Evolutionary conservation across 2,329 filamentous ascomycete genomes (phyloP), one percentile per base, ranked within the genome.

Genomic region (Trichoderma asperellum): DNA sequence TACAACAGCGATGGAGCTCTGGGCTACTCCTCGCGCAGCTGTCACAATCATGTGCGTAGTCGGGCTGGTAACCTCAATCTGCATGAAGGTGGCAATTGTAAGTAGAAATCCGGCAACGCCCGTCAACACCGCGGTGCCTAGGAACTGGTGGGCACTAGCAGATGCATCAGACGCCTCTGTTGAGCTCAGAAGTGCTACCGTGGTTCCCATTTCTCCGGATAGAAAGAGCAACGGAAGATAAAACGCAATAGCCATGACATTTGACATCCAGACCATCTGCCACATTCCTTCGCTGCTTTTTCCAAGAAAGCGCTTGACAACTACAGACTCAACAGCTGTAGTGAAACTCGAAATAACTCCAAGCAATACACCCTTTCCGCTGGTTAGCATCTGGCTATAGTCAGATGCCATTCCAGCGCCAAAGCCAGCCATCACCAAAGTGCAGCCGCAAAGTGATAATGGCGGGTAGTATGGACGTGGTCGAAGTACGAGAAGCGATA

Each of bases 241-340:
- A 35, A 66, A 66, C 1, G 21, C 63, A n/a, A 58, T 40, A 5
- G 63, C 63, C 63, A 66, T 66, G 37, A 66, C 63, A 27, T 66
- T 66, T n/a, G 63, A 66, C 63, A 66, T 66, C 63, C 63, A 66
- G 18, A 66, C 63, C 63, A 66, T 66, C 53, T 66, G 63, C 63
- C 63, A 66, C 63, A 66, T 66, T 43, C 63, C 63, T 35, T 66
- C 63, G 53, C 63, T 58, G 37, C 63, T 66, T 37, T 66, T 66
- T 5, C 63, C 63, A 1, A 66, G 63, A 4, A 66, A 66, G 4
- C 63, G 63, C 40, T 66, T 66, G 10, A 66, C 63, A 8, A 66
- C 63, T 3, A 66, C 63, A 16, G 63, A 66, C 14, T 66, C 63
- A 29, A 66, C 53, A n/a, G 63, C 63, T 35, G 63, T 66, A 18